A percentile compares a stretch with the other conserved stretches of the same genome.
These are phyloP conservation scores for Fraxinus greggii DNA, from an alignment of 305 asterid genomes.

Conservation along the genomic window DNA sequence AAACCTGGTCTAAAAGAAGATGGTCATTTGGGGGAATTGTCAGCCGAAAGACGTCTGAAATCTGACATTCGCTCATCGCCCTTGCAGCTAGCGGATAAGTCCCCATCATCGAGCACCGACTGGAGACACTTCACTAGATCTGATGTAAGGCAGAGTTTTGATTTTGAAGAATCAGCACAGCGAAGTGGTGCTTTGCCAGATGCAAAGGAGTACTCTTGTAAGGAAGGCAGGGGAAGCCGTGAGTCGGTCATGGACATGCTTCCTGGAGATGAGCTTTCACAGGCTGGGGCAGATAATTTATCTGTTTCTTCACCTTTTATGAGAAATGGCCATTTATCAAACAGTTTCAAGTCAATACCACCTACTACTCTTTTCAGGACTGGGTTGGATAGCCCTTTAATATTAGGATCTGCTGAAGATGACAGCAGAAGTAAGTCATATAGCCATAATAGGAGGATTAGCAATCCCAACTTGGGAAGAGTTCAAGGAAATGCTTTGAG, in stretches of 20 bases:
- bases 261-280: conserved; percentile 66
- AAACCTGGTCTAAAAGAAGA: conserved; percentile 60
- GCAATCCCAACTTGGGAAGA: conserved; percentile 74
- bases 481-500: conserved; percentile 84
- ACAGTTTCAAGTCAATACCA: conserved; percentile 57
- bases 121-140: conserved; percentile 58
- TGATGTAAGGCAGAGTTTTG: conserved; percentile 61
- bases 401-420: neutral
- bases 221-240: conserved; percentile 65
- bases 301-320: conserved; percentile 77
- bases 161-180: conserved; percentile 64
- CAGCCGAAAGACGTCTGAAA: conserved; percentile 70
- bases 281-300: conserved; percentile 58
- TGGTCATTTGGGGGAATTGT: conserved; percentile 49
- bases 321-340: conserved; percentile 55
- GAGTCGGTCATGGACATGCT: conserved; percentile 46
- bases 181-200: conserved; percentile 73
- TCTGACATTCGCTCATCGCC: conserved; percentile 67
- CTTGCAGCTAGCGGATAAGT: conserved; percentile 55
- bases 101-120: conserved; percentile 69
- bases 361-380: conserved; percentile 69
- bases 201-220: conserved; percentile 50
- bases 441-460: conserved; percentile 63
- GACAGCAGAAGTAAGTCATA: neutral
- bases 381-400: conserved; percentile 48